Conservation (phyloP, 176 grass and related monocot species). For the Echinochloa phyllopogon region DNA sequence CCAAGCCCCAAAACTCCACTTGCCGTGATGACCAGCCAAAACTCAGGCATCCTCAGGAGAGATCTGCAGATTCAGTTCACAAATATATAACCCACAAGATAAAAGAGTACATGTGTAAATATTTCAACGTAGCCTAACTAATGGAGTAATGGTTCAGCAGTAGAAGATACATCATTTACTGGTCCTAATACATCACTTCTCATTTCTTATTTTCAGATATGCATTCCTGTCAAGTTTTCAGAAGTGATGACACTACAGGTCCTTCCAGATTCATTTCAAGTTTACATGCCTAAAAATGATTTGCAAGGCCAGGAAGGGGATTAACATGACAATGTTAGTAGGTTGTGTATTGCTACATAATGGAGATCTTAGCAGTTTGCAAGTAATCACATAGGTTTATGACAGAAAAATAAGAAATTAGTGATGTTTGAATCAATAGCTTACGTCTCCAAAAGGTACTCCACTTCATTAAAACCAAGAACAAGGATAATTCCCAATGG, state of each 20-base stretch:
- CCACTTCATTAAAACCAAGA: conserved; percentile 81
- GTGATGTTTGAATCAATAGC: conserved; percentile 43
- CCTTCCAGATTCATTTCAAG: background rate
- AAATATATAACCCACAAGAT: conserved; percentile 45
- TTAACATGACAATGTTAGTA: background rate
- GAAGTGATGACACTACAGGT: background rate
- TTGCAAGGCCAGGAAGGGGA: background rate
- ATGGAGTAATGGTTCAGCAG: background rate
- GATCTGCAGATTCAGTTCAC: conserved; percentile 65
- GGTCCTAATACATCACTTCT: background rate
- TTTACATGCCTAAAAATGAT: background rate
- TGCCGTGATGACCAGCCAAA: conserved; percentile 84
- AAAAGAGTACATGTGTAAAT: conserved; percentile 7
- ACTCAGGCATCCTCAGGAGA: conserved; percentile 78
- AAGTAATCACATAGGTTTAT: background rate
- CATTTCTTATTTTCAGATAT: background rate
- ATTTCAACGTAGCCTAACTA: background rate
- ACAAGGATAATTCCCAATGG: conserved; percentile 85
- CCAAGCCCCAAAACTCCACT: conserved; percentile 92
- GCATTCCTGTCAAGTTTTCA: conserved; percentile 7
- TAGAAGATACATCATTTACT: conserved; percentile 3
- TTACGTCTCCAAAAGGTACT: conserved; percentile 88
- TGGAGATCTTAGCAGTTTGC: background rate
- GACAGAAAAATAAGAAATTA: background rate
- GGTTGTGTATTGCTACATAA: background rate